Percentiles rank a stretch among this genome's conserved stretches.
Evolutionary conservation across 768 basidiomycete genomes (phyloP).

Genomic region (Mycena kentingensis): DNA sequence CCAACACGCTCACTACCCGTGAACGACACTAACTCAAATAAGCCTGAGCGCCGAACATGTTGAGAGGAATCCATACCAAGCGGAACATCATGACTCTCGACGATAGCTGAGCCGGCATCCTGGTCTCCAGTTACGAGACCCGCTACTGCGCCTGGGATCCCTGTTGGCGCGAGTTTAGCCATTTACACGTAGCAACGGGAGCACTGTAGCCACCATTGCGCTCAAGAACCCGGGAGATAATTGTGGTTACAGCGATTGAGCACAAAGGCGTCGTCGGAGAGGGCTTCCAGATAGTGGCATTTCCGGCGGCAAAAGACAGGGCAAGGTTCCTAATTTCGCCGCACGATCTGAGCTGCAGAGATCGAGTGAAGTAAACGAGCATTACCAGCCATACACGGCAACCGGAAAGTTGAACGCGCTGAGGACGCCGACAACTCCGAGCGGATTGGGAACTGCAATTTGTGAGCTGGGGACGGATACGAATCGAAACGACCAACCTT

Average conservation of each 20-base stretch:
- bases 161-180: constrained; percentile 10
- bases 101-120: constrained; percentile 77
- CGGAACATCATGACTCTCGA: constrained; percentile 72
- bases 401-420: constrained; percentile 97
- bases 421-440: constrained; percentile 70
- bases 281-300: constrained; percentile 95
- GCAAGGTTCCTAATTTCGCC: constrained; percentile 91
- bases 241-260: constrained; percentile 87
- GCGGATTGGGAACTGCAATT: constrained; percentile 81
- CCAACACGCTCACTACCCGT: constrained; percentile 93
- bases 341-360: constrained; percentile 17
- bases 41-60: constrained; percentile 1
- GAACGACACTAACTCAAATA: constrained; percentile 71
- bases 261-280: constrained; percentile 87
- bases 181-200: neutral
- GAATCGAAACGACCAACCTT: constrained; percentile 52
- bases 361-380: constrained; percentile 6
- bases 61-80: constrained; percentile 54
- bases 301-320: constrained; percentile 85
- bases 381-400: constrained; percentile 88
- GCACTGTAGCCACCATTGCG: constrained; percentile 49
- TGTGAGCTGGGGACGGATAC: constrained; percentile 23
- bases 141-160: constrained; percentile 79
- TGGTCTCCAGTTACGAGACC: constrained; percentile 82
- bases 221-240: constrained; percentile 80